These are phyloP conservation scores for Aspergillus quadricinctus DNA, from an alignment of 2,329 filamentous ascomycete genomes.

Conservation along the genomic window DNA sequence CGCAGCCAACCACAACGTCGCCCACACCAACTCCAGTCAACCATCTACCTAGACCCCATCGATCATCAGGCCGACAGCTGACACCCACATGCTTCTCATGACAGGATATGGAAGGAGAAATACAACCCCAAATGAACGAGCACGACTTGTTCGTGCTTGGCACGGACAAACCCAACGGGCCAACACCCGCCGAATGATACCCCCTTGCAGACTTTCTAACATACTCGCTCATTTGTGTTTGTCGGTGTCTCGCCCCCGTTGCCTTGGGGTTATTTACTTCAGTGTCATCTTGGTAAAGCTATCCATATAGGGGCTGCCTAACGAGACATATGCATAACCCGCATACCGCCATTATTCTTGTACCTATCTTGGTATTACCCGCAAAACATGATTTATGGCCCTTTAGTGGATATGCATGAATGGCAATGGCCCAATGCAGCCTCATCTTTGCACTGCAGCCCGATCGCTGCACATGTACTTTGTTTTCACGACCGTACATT, in stretches of 20 bases:
- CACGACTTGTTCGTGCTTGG: background rate
- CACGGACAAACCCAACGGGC: background rate
- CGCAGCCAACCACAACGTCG: slow-evolving; percentile 16
- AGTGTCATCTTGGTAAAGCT: background rate
- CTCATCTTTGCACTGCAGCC: slow-evolving; percentile 12
- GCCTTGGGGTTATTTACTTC: background rate
- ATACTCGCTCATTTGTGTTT: too few relatives aligned
- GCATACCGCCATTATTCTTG: background rate
- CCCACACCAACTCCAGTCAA: background rate
- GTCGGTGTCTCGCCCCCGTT: too few relatives aligned
- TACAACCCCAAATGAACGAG: slow-evolving; percentile 56
- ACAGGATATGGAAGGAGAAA: slow-evolving; percentile 98
- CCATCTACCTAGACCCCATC: background rate
- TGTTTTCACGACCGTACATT: background rate
- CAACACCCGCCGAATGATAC: background rate
- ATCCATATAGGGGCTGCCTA: background rate
- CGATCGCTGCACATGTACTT: slow-evolving; percentile 6
- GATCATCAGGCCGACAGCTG: slow-evolving; percentile 21
- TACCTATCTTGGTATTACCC: background rate
- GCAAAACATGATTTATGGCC: background rate
- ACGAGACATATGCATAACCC: background rate
- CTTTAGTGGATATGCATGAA: background rate
- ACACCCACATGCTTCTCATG: slow-evolving; percentile 7
- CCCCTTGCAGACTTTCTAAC: background rate
- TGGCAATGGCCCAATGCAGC: slow-evolving; percentile 7